Conservation (phyloP, 352 stramenopile genomes). For the Halophytophthora batemanensis region DNA sequence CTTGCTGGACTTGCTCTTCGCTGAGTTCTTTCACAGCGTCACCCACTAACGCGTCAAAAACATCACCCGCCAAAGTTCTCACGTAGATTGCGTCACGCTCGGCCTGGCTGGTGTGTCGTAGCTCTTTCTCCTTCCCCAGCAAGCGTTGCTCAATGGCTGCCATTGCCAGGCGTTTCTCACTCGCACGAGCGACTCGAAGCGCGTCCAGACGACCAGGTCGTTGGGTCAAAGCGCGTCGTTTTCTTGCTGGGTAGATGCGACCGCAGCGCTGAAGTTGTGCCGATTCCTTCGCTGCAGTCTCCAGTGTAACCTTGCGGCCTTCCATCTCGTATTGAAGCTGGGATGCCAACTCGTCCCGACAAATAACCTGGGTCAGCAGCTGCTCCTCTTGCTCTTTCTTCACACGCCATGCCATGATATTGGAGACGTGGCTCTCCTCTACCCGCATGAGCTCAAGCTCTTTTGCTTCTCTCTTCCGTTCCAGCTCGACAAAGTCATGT, state of each 20-base stretch:
- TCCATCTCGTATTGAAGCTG: slow-evolving; percentile 55
- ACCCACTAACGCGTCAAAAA: slow-evolving; percentile 24
- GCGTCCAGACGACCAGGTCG: slow-evolving; percentile 38
- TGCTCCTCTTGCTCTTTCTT: slow-evolving; percentile 44
- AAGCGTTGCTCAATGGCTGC: slow-evolving; percentile 43
- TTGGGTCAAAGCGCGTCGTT: slow-evolving; percentile 15
- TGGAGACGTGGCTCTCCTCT: slow-evolving; percentile 39
- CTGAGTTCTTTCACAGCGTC: slow-evolving; percentile 26
- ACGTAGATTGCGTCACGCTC: slow-evolving; percentile 32
- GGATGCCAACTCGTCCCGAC: slow-evolving; percentile 34
- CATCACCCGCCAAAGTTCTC: slow-evolving; percentile 13
- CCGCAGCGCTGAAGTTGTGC: slow-evolving; percentile 26
- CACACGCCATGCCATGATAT: slow-evolving; percentile 32
- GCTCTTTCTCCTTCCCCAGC: slow-evolving; percentile 23
- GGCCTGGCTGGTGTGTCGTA: slow-evolving; percentile 19
- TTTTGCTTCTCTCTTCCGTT: slow-evolving; percentile 15
- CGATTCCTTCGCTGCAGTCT: slow-evolving; percentile 31
- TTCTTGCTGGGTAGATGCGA: slow-evolving; percentile 33
- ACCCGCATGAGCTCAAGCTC: slow-evolving; percentile 36
- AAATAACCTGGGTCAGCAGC: slow-evolving; percentile 23
- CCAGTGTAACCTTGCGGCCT: slow-evolving; percentile 13
- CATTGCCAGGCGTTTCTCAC: slow-evolving; percentile 70
- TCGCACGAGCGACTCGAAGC: slow-evolving; percentile 43
- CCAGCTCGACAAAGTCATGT: slow-evolving; percentile 19
- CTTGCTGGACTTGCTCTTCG: slow-evolving; percentile 16